Evolutionary conservation across 2,329 filamentous ascomycete species (phyloP), one percentile per base, ranked within the genome.

Genomic region (Neocucurbitaria cava): DNA sequence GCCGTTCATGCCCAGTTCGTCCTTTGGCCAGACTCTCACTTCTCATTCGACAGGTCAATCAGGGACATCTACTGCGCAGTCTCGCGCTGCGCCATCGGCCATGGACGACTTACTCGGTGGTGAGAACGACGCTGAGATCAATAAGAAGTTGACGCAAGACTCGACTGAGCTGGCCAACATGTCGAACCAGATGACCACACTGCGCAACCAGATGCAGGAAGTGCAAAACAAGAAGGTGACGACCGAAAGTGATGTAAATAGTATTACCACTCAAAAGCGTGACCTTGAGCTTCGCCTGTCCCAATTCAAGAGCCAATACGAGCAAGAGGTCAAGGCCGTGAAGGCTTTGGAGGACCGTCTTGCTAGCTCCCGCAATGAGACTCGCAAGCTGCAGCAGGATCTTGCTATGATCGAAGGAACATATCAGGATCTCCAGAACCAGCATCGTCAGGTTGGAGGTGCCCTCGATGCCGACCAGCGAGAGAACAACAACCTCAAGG

Each of bases 161-260:
- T 95, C 93, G 2, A 89, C 90, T 0, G 95, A 99, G 74, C 83
- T 99, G 53, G 95, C 93, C 46, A 98, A 99, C 72, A 83, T 99
- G 65, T 97, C 94, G 0, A 98, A 96, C 74, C 95, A 98, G 75
- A 92, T 99, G 61, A 89, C 92, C 28, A 94, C 90, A 2, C 79
- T 99, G 50, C 90, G 93, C 0, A 96, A 89, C 70, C 92, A 99
- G 78, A 96, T 96, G 87, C 92, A 96, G 72, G 92, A 94, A 64
- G 89, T 96, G 1, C 92, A 96, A 73, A 86, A 83, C 30, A 94
- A 96, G 77, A 89, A 92, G 59, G 85, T 81, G 5, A 85, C 86
- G 2, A 89, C 90, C 0, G 92, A 97, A 75, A 89, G 89, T 61
- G 91, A 96, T 54, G 79, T 98, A 46, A 90, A 85, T 57, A 91